Percentiles rank a stretch among this genome's conserved stretches.
Conservation (phyloP, 139 green algal genomes). For the Haematococcus lacustris region DNA sequence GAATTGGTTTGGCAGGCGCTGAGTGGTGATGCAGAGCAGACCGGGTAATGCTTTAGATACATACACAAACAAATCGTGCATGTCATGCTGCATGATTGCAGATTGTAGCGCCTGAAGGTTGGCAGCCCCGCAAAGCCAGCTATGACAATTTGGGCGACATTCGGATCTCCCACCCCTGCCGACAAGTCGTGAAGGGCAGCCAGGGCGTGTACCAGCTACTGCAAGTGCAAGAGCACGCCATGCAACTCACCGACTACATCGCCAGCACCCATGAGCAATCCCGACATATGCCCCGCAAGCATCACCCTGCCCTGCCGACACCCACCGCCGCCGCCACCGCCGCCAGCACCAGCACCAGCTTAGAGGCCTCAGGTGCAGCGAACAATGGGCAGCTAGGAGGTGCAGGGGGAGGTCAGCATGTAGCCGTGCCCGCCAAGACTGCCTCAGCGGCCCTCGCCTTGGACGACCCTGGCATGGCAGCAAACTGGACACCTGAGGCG, state of each 20-base stretch:
- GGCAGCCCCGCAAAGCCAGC: not conserved
- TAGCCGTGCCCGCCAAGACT: too few relatives aligned
- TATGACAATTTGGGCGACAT: not conserved
- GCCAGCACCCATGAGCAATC: not conserved
- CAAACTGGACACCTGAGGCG: too few relatives aligned
- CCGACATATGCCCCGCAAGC: too few relatives aligned
- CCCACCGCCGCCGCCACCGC: not conserved
- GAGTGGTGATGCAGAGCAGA: too few relatives aligned
- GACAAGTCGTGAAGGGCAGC: slow-evolving; percentile 34
- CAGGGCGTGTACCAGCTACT: slow-evolving; percentile 64
- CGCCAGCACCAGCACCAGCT: not conserved
- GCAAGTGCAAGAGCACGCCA: slow-evolving; percentile 57
- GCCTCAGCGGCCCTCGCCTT: too few relatives aligned
- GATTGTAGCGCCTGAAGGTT: not conserved
- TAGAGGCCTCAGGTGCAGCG: too few relatives aligned
- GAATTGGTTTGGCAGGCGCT: too few relatives aligned
- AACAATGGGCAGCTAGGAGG: too few relatives aligned
- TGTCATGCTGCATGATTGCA: too few relatives aligned
- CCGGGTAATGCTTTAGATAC: too few relatives aligned
- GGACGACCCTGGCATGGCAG: not conserved
- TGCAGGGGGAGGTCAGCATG: too few relatives aligned
- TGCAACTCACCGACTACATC: slow-evolving; percentile 48
- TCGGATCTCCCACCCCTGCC: not conserved
- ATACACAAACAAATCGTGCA: too few relatives aligned
- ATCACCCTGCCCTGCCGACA: not conserved